Base-by-base conservation (phyloP, 352 stramenopile species). In the Globisporangium cylindrosporum region DNA sequence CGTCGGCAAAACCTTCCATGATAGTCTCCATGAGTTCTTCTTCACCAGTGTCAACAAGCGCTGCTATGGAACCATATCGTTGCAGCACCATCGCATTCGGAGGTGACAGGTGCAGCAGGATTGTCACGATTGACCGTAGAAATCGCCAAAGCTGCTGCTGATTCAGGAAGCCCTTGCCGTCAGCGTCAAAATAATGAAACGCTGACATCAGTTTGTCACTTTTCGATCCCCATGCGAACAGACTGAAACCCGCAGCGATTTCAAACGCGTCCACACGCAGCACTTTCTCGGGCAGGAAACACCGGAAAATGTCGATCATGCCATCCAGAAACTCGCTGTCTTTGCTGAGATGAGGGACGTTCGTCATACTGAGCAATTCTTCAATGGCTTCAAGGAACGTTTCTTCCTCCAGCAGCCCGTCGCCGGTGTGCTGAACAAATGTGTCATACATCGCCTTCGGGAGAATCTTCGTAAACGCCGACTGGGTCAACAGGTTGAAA, bases 101-200 rank as follows among this genome's bases (percentile, higher is more conserved):
- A 27, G 88, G 88, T 1, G 86, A 93, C 6, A 96, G 70, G 63
- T 90, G 79, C 6, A 96, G 57, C 14, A 96, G 67, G 24, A 77
- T 89, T 22, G 91, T 90, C 41, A 96, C 49, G 59, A 94, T 74
- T 2, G 88, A 96, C 0, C 88, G 80, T n/a, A 96, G 59, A 58
- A 94, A 96, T 15, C 84, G 77, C 88, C 88, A 96, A 10, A 96
- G 68, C 55, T 96, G 88, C 63, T 93, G 79, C 3, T 79, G 80
- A 66, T 93, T 91, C 61, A 96, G 65, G 25, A 84, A 92, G 0
- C 82, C 86, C 32, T 93, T 93, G 70, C 84, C 87, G 41, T 96
- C 88, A 5, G 79, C 77, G 51, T 96, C 88, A 55, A 94, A 96
- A 61, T 90, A 96, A 67, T 96, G 85, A 58, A 96, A 96, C 0